Evolutionary conservation across 345 rosid species (phyloP), one percentile per base, ranked within the genome.

Genomic region (Hevea brasiliensis): DNA sequence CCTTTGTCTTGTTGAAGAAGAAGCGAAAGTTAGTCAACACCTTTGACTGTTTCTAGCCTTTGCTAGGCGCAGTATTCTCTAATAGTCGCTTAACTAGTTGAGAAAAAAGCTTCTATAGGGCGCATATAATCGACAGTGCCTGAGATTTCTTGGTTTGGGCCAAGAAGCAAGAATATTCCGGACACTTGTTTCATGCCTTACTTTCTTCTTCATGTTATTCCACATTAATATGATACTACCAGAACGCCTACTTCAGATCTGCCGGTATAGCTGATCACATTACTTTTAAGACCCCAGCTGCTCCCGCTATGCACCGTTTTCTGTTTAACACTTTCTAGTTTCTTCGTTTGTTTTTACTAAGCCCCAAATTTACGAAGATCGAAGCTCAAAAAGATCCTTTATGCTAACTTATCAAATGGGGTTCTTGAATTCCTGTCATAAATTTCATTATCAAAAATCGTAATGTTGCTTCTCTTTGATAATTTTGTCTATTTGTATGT

Each of bases 241-340:
- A 50, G 5, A 72, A 76, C 58, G 66, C 59, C 72, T 63, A 26
- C 45, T n/a, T n/a, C 70, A 62, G 75, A 74, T 67, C 48, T 74
- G 56, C 68, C 35, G 29, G 68, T 29, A 50, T n/a, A n/a, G n/a
- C n/a, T 54, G n/a, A 40, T 32, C 37, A 32, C 4, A 32, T 32
- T 32, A 32, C 2, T 32, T 32, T 32, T 32, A n/a, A n/a, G n/a
- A n/a, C n/a, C n/a, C n/a, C n/a, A n/a, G n/a, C n/a, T n/a, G n/a
- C n/a, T n/a, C n/a, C n/a, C n/a, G n/a, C n/a, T 60, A 20, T 61
- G 60, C 37, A 23, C 60, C 15, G n/a, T n/a, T n/a, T n/a, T n/a
- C n/a, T n/a, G n/a, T n/a, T n/a, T n/a, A 40, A n/a, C 44, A 20
- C 1, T n/a, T 53, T 41, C 17, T 26, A 45, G 13, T 20, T 57